A percentile compares a stretch with the other conserved stretches of the same genome.
Conservation (phyloP, 371 early-diverging fungal species). For the Cokeromyces recurvatus region DNA sequence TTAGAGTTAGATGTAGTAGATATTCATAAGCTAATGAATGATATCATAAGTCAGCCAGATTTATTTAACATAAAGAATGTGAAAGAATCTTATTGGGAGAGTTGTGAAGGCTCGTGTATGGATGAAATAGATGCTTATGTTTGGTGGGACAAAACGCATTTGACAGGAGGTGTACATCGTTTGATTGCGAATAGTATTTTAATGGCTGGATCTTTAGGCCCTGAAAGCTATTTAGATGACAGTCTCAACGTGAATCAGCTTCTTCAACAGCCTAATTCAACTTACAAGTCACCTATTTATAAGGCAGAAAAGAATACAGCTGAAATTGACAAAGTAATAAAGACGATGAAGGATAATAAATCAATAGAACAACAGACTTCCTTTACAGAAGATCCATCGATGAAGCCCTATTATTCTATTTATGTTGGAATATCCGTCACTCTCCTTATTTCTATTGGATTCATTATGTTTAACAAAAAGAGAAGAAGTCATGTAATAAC, state of each 20-base stretch:
- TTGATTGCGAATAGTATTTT: slow-evolving; percentile 38
- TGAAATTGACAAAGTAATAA: slow-evolving; percentile 18
- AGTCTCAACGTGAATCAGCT: slow-evolving; percentile 8
- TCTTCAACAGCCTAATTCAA: slow-evolving; percentile 6
- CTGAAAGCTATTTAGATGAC: slow-evolving; percentile 12
- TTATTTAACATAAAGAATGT: slow-evolving; percentile 34
- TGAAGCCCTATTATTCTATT: no score
- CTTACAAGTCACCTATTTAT: slow-evolving; percentile 25
- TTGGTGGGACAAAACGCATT: slow-evolving; percentile 45
- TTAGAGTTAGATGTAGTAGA: slow-evolving; percentile 33
- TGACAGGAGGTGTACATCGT: slow-evolving; percentile 44
- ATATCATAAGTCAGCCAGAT: slow-evolving; percentile 24
- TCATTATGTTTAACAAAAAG: slow-evolving; percentile 20
- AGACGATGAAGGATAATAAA: slow-evolving; percentile 20
- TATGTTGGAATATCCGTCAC: slow-evolving; percentile 17
- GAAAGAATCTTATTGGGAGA: slow-evolving; percentile 34
- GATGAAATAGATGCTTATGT: slow-evolving; percentile 33
- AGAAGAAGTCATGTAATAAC: slow-evolving; percentile 19
- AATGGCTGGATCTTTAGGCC: slow-evolving; percentile 27
- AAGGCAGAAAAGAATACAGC: slow-evolving; percentile 23
- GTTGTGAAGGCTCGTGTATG: slow-evolving; percentile 35
- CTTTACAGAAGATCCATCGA: no score
- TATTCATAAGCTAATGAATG: slow-evolving; percentile 22
- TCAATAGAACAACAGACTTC: neutral
- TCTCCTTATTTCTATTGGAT: slow-evolving; percentile 19